Evolutionary conservation across 2,329 filamentous ascomycete species (phyloP).

Genomic region (Aurifilum marmelostoma): DNA sequence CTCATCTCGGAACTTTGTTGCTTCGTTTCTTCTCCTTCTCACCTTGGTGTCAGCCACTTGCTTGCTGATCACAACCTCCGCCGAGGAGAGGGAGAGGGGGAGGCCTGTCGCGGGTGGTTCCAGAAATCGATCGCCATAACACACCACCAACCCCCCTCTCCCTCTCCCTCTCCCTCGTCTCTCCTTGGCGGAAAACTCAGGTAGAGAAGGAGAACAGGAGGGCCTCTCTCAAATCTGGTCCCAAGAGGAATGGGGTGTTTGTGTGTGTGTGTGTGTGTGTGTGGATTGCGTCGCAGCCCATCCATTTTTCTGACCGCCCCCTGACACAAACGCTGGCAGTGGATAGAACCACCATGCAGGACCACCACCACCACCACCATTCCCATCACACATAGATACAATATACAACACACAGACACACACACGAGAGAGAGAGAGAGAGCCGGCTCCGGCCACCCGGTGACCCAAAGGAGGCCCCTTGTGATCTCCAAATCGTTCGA

Average conservation of each 20-base stretch:
- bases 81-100: no score
- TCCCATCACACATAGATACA: neutral
- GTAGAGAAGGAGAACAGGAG: neutral
- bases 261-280: neutral
- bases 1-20: neutral
- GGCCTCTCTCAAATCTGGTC: neutral
- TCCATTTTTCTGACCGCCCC: constrained; percentile 15
- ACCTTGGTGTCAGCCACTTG: neutral
- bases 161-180: no score
- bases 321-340: constrained; percentile 8
- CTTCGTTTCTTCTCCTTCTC: neutral
- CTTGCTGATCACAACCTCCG: constrained; percentile 14
- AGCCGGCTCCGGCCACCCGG: neutral
- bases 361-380: neutral
- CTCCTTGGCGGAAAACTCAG: constrained; percentile 5
- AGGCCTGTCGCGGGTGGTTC: constrained; percentile 7
- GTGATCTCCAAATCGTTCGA: constrained; percentile 30
- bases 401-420: neutral
- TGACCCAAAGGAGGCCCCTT: constrained; percentile 18
- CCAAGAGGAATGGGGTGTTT: neutral
- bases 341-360: neutral
- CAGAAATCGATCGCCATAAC: constrained; percentile 3
- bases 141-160: no score
- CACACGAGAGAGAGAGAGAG: no score
- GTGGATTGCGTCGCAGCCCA: constrained; percentile 23